These are phyloP conservation scores for Penicillium griseofulvum DNA, from an alignment of 2,329 filamentous ascomycete genomes.

Conservation along the genomic window DNA sequence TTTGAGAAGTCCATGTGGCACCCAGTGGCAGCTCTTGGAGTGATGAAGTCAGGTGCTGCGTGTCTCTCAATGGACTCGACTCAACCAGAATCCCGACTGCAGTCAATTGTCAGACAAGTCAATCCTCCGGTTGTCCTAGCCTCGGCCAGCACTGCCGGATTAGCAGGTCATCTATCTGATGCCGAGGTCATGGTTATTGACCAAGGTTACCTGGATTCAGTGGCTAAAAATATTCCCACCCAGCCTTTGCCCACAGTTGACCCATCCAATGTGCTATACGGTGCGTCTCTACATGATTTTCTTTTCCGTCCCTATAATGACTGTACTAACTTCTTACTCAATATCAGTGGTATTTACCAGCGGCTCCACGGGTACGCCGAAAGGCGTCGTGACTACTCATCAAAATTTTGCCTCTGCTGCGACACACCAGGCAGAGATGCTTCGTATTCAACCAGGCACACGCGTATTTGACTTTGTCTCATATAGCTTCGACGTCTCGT, in stretches of 20 bases:
- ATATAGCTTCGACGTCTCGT: not conserved
- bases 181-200: not conserved
- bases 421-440: not conserved
- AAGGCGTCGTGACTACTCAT: not conserved
- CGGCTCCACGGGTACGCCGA: not conserved
- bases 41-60: not conserved
- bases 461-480: constrained; percentile 1
- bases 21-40: not conserved
- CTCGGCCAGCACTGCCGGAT: not conserved
- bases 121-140: not conserved
- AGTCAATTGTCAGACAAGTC: not conserved
- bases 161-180: not conserved
- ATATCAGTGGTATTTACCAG: not conserved
- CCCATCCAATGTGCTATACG: not conserved
- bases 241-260: not conserved
- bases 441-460: not conserved
- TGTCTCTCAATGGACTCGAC: not conserved
- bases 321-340: not conserved
- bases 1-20: constrained; percentile 2
- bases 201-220: not conserved
- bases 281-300: not conserved
- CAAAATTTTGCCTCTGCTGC: not conserved
- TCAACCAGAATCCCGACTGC: not conserved
- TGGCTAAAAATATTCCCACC: not conserved
- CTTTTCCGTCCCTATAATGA: not conserved